phyloP scores from a whole-genome alignment of 2,329 filamentous ascomycete species.

The Trichoderma koningii region DNA sequence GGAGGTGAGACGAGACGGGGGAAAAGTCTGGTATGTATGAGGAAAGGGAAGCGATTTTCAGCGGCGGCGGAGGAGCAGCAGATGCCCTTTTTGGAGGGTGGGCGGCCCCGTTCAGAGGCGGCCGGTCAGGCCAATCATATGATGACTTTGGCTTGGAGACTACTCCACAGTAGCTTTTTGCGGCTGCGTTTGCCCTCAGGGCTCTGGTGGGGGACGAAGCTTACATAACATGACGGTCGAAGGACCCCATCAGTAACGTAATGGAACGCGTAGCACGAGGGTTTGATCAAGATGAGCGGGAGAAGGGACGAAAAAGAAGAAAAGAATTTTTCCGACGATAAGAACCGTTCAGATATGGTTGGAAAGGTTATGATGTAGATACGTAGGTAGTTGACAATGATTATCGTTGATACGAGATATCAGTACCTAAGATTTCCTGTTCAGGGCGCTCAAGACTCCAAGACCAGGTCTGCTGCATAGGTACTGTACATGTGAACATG shows the following conservation, averaged over 20 bases:
- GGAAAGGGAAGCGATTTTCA: constrained; percentile 21
- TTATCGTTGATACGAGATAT: too few species aligned
- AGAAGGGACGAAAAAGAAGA: neutral
- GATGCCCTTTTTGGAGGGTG: constrained; percentile 24
- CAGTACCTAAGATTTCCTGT: too few species aligned
- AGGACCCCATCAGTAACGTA: constrained; percentile 9
- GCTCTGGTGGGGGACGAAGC: constrained; percentile 10
- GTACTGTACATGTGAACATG: neutral
- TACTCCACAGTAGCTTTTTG: constrained; percentile 23
- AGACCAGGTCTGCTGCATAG: too few species aligned
- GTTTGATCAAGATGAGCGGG: neutral
- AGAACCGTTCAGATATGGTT: too few species aligned
- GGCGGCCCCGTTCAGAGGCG: constrained; percentile 7
- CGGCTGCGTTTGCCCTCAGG: constrained; percentile 20
- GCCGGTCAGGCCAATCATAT: constrained; percentile 14
- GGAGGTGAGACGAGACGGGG: neutral
- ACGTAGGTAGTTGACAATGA: too few species aligned
- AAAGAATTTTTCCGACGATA: neutral
- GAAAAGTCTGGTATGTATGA: constrained; percentile 18
- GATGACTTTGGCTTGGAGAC: neutral
- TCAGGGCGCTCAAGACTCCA: too few species aligned
- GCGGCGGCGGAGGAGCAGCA: constrained; percentile 22
- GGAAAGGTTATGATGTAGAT: too few species aligned
- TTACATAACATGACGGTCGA: constrained; percentile 3
- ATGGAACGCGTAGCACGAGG: neutral